Percentiles rank a stretch among this genome's conserved stretches.
phyloP scores from a whole-genome alignment of 345 rosid species.

The Bruguiera gymnorhiza region DNA sequence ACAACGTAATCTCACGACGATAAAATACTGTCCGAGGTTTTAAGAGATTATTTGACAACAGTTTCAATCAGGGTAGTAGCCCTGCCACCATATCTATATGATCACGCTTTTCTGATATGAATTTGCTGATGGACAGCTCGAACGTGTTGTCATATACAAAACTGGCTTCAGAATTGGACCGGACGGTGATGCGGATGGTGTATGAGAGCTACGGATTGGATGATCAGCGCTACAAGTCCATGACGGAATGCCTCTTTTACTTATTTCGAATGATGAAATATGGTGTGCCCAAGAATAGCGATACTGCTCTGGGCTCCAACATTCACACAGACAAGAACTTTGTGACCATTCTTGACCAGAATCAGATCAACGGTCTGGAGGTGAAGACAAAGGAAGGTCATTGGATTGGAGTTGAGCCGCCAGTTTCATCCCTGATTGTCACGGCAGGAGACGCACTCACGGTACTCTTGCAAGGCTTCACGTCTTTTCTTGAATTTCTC shows the following conservation, averaged over 20 bases:
- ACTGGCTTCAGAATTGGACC: slow-evolving; percentile 21
- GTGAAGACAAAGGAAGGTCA: slow-evolving; percentile 25
- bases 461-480: slow-evolving; percentile 12
- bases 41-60: neutral
- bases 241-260: slow-evolving; percentile 7
- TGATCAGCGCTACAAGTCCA: slow-evolving; percentile 12
- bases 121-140: slow-evolving; percentile 13
- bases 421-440: slow-evolving; percentile 29
- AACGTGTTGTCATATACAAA: slow-evolving; percentile 11
- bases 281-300: neutral
- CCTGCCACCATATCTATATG: too few relatives aligned
- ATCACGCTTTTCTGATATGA: too few relatives aligned
- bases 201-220: slow-evolving; percentile 31
- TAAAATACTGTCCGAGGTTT: too few relatives aligned
- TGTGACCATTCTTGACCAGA: slow-evolving; percentile 28
- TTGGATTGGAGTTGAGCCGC: slow-evolving; percentile 29
- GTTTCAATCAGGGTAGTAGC: neutral
- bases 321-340: slow-evolving; percentile 39
- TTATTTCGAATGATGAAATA: slow-evolving; percentile 31
- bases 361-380: slow-evolving; percentile 33
- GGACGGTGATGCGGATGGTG: slow-evolving; percentile 25
- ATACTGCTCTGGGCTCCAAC: slow-evolving; percentile 8
- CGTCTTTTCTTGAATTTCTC: neutral
- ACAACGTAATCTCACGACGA: too few relatives aligned
- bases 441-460: slow-evolving; percentile 30